A percentile compares a stretch with the other conserved stretches of the same genome.
phyloP scores from a whole-genome alignment of 345 rosid genomes.

The Hibiscus syriacus region DNA sequence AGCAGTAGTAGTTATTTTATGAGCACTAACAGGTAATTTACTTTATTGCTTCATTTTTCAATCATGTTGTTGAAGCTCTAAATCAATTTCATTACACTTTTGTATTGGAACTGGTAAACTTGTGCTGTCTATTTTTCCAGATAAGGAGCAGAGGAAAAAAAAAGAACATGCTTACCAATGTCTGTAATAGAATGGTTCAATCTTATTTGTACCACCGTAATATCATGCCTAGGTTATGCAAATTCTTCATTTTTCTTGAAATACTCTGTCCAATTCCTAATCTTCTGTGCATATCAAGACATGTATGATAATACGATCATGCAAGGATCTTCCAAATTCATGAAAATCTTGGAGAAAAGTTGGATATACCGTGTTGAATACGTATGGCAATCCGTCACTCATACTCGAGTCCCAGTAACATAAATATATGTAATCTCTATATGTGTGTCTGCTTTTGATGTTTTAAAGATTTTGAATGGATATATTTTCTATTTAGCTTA shows the following conservation, averaged over 20 bases:
- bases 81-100: background rate
- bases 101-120: background rate
- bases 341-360: background rate
- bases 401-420: background rate
- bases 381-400: background rate
- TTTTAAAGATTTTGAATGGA: background rate
- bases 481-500: background rate
- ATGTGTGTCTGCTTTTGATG: background rate
- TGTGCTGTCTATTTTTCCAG: background rate
- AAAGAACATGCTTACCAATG: background rate
- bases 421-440: background rate
- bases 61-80: background rate
- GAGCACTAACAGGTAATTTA: constrained; percentile 14
- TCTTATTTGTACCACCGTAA: background rate
- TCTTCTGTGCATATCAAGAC: background rate
- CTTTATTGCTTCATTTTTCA: background rate
- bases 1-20: constrained; percentile 19
- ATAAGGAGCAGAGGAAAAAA: too few species aligned
- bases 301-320: background rate
- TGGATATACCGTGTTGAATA: too few species aligned
- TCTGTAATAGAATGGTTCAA: background rate
- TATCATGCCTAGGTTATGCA: background rate
- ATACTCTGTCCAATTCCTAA: background rate
- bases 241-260: background rate
- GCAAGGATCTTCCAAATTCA: too few species aligned